Evolutionary conservation across 495 filamentous ascomycete species (phyloP).

Genomic region (Aspergillus indologenus): DNA sequence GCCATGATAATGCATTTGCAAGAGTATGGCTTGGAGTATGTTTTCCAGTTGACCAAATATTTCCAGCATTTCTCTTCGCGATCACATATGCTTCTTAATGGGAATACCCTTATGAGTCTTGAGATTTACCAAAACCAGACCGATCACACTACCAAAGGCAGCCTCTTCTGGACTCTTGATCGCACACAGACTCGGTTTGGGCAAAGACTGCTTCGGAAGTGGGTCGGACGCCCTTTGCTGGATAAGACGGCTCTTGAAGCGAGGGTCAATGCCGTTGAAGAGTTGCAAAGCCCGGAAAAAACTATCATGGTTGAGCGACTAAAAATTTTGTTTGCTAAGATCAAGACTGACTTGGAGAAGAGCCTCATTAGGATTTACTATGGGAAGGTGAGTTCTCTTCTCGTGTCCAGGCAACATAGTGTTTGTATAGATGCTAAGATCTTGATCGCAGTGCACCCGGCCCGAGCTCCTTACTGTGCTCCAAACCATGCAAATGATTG

Average conservation of each 20-base stretch:
- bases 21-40: slow-evolving; percentile 92
- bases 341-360: slow-evolving; percentile 82
- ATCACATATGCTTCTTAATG: slow-evolving; percentile 94
- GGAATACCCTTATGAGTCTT: slow-evolving; percentile 88
- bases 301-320: slow-evolving; percentile 69
- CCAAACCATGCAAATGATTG: slow-evolving; percentile 78
- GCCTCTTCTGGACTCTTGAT: slow-evolving; percentile 93
- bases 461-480: slow-evolving; percentile 84
- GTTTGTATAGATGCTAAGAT: slow-evolving; percentile 23
- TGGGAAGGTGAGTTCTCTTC: slow-evolving; percentile 54
- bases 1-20: slow-evolving; percentile 94
- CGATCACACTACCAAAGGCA: slow-evolving; percentile 80
- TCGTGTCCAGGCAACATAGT: background rate
- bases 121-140: slow-evolving; percentile 97
- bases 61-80: slow-evolving; percentile 95
- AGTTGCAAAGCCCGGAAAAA: slow-evolving; percentile 67
- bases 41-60: slow-evolving; percentile 95
- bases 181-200: slow-evolving; percentile 90
- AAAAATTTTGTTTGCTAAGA: slow-evolving; percentile 62
- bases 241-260: slow-evolving; percentile 75
- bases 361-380: slow-evolving; percentile 96
- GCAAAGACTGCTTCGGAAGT: slow-evolving; percentile 82
- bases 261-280: slow-evolving; percentile 84
- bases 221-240: slow-evolving; percentile 90
- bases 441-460: slow-evolving; percentile 62